Base-by-base conservation (phyloP, 441 rosid genomes). In the Croton laevigatus region DNA sequence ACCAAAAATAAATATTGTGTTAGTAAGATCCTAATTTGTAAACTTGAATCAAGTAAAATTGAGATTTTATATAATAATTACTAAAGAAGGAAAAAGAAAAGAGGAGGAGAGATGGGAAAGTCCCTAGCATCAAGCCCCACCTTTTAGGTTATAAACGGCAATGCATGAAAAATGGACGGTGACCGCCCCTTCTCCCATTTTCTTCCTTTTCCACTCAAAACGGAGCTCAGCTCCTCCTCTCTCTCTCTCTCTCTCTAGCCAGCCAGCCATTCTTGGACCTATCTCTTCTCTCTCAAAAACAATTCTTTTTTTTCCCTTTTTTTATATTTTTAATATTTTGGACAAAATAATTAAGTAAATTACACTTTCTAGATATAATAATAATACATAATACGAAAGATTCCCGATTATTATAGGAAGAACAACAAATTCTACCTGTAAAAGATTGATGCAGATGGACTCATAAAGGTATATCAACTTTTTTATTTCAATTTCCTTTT, bases 101-200 rank as follows among this genome's bases (percentile, higher is more conserved):
- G 6, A 16, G 53, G 7, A 48, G 0, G 53, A 13, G 53, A 14
- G n/a, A 13, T 17, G 5, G 16, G 7, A 8, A 6, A 40, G 17
- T 23, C 42, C 68, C 40, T 66, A 11, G 46, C 7, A 37, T 37
- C 19, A 34, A 66, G 59, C 60, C 59, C 65, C 61, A 59, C 76
- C 59, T 49, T 20, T 73, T 46, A 44, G 23, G 44, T 49, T 66
- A 66, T 8, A 58, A 60, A 34, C 11, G 66, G 59, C 40, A 48
- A 27, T 53, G 73, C 76, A 27, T 65, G 67, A 69, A 79, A 65
- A 13, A 66, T 65, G 75, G 82, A 54, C 74, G 79, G 72, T 69
- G 77, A 72, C 72, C 72, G 70, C 61, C 75, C 66, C n/a, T 27
- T 17, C 20, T 63, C 23, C 16, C 19, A 45, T 60, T 19, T 55